phyloP scores from a whole-genome alignment of 768 basidiomycete genomes.

The Mycena filopes region DNA sequence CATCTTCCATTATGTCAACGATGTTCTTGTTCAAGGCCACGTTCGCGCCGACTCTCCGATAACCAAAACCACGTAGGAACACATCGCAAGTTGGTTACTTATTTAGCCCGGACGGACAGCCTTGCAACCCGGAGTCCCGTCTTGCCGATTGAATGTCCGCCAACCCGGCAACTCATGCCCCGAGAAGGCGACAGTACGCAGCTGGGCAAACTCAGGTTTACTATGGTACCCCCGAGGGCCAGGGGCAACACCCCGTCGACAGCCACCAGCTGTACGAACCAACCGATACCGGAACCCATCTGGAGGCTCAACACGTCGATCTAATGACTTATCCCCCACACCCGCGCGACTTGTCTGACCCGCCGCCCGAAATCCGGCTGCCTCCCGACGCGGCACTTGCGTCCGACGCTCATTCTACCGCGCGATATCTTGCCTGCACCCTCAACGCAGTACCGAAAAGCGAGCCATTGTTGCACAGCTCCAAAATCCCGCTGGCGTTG shows the following conservation, averaged over 20 bases:
- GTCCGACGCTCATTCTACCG: slow-evolving; percentile 55
- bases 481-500: slow-evolving; percentile 67
- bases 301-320: slow-evolving; percentile 62
- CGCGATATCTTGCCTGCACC: slow-evolving; percentile 68
- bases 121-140: no score
- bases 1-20: not conserved
- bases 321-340: slow-evolving; percentile 68
- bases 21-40: not conserved
- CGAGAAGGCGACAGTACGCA: slow-evolving; percentile 66
- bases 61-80: not conserved
- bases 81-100: not conserved
- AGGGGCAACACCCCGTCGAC: slow-evolving; percentile 29
- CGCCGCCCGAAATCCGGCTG: slow-evolving; percentile 64
- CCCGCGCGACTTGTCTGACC: slow-evolving; percentile 60
- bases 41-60: not conserved
- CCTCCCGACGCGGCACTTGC: slow-evolving; percentile 53
- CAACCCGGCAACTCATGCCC: not conserved
- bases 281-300: slow-evolving; percentile 48
- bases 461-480: slow-evolving; percentile 62
- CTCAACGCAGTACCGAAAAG: slow-evolving; percentile 68
- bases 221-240: slow-evolving; percentile 43
- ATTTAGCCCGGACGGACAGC: not conserved
- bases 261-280: slow-evolving; percentile 9
- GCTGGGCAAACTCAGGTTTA: slow-evolving; percentile 66
- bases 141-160: not conserved